Base-by-base conservation (phyloP, 2,329 filamentous ascomycete species). In the Diplodia mutila region DNA sequence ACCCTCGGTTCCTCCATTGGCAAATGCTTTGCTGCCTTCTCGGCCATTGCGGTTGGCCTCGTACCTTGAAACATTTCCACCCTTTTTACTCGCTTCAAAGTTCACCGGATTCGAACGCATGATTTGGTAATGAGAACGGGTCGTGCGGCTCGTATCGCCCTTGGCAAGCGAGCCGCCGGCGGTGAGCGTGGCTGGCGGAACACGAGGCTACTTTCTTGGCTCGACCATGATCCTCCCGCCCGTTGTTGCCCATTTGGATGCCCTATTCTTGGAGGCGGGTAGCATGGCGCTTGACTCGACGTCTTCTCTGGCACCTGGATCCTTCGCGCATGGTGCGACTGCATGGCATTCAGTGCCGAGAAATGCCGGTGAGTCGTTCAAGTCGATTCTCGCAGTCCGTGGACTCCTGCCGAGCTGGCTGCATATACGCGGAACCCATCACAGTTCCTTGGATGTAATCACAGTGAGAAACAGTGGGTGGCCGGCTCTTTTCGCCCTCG, bases 151-250 rank as follows among this genome's bases (percentile, higher is more conserved):
- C 59, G 59, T 63, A 63, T 63, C 25, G 27, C 27, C 14, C 59
- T 63, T 63, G 59, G 46, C 59, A 25, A 39, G 42, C 27, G 18
- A 37, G 5, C 39, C 25, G 57, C 14, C 25, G 25, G 57, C 57
- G 57, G 39, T 51, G 46, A 51, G 59, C 59, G 59, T 63, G 59
- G 59, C 46, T 63, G 59, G 46, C 46, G 59, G 59, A 51, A 63
- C 46, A 63, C 59, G 59, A 63, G 29, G 6, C n/a, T 2, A 21
- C 25, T 14, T 27, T 29, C n/a, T 25, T 32, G 42, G 23, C 18
- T 61, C 25, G 4, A n/a, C 39, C n/a, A 46, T 37, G 18, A 25
- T 37, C 34, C 21, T 42, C 39, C 29, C 59, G 25, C 39, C 14
- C 25, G 57, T 34, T 27, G 39, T n/a, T n/a, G n/a, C n/a, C n/a